Base-by-base conservation (phyloP, 805 yeast genomes). In the Hanseniaspora pseudoguilliermondii region DNA sequence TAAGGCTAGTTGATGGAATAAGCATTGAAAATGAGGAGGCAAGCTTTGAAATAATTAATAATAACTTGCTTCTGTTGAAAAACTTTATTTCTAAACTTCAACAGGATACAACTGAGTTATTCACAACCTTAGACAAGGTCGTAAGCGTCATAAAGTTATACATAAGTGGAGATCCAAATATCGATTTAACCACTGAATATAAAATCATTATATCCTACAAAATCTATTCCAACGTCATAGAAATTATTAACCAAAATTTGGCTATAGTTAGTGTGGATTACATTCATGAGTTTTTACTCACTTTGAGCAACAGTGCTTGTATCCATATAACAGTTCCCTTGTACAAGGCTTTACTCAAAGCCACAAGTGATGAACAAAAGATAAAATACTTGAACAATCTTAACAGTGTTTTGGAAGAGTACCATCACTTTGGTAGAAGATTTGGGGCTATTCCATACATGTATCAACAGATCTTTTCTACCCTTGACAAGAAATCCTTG, bases 341-440 rank as follows among this genome's bases (percentile, higher is more conserved):
- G 16, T 53, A 53, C 27, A 53, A 32, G 21, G 16, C 29, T 16
- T 27, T 52, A 11, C 35, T 46, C 1, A 27, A 29, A n/a, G 5
- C 34, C 16, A 7, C 16, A 8, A 44, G 18, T 20, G 40, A 46
- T 21, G 35, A 34, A 1, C 38, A 29, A 32, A 46, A 34, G 5
- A 1, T 32, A 32, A 46, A 32, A 9, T 46, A 46, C n/a, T 20
- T 46, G n/a, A 34, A 32, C 1, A 13, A 34, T n/a, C 35, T 46
- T 11, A 46, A 46, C 16, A 20, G 9, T 20, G 18, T 20, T 5
- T 27, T 46, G 27, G 7, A 32, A 11, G 15, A 53, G 21, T 53
- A 53, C 29, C 42, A 38, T 20, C 56, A 53, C 23, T 53, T 46
- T 46, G 56, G 56, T 16, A 53, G 56, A 53, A 36, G 56, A 46